Evolutionary conservation across 2,329 filamentous ascomycete genomes (phyloP), one percentile per base, ranked within the genome.

Genomic region (Endothia cerciana): DNA sequence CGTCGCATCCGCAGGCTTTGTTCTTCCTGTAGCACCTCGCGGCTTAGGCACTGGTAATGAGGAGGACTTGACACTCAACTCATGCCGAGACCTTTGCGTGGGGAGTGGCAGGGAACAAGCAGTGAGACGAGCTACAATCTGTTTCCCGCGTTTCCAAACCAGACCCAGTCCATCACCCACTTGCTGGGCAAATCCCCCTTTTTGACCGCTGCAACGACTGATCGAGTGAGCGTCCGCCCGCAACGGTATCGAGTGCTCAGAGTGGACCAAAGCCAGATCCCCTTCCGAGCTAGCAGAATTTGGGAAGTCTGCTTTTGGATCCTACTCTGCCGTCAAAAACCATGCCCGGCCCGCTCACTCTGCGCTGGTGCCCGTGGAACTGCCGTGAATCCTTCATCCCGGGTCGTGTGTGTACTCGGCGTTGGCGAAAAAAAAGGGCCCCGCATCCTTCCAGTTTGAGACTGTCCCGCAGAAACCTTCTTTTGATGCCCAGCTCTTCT

Each of bases 391-490:
- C 38, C 25, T 43, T 41, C 57, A 59, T 40, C 28, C 40, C 38
- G 41, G 53, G 19, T 57, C 17, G 30, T 7, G 61, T 7, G 61
- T 49, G 40, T 63, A 63, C 51, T 63, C 51, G 38, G 51, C 61
- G 40, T 38, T 49, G 30, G 51, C 51, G 40, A 19, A 45, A 63
- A 45, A 63, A 55, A 67, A 69, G 63, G 68, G 61, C 67, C 65
- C 65, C 69, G 72, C 69, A 68, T 64, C 71, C 38, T 68, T 66
- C 55, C 28, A 49, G 57, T 70, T 62, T 19, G 25, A n/a, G 11
- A 69, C 75, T 74, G 76, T 73, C 60, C 77, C 70, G 77, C 78
- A 77, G 72, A 72, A 56, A 61, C 41, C 65, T 55, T 65, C 30
- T 47, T 30, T 60, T 63, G 68, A 69, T 65, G 71, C 71, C 71